Evolutionary conservation across 495 filamentous ascomycete species (phyloP), one percentile per base, ranked within the genome.

Genomic region (Jackrogersella minutella): DNA sequence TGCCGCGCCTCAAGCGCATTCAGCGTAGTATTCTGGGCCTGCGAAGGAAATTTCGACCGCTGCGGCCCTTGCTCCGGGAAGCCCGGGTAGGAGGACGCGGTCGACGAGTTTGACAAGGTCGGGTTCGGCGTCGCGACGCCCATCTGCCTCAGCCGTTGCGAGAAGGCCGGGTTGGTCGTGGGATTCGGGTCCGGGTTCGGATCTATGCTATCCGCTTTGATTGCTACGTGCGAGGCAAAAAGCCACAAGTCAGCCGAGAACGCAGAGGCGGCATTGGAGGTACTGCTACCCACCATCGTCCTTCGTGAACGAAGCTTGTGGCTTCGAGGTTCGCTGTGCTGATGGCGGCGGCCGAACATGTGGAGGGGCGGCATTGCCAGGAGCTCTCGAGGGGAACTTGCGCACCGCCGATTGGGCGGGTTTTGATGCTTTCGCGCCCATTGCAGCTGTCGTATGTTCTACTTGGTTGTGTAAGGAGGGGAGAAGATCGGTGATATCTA

Each of bases 51-150:
- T 1, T 6, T 50, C 4, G 73, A 71, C 0, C 64, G 53, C 0
- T 47, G 52, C 8, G 62, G 55, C 3, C 46, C 69, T 46, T 7
- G 47, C 36, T 40, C 58, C 33, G 58, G 21, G 43, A 49, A 62
- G 30, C 49, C 54, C 5, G 68, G 52, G 14, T 69, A 49, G 0
- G 72, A 46, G 0, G 68, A 59, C 2, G 76, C 79, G n/a, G 74
- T 83, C 1, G 80, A 82, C 0, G 81, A 81, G 6, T 77, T 72
- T 8, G 81, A 83, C 16, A 73, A 73, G 13, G 76, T 82, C 4
- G 81, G 81, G 39, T 78, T 79, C 5, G 81, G 81, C n/a, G 79
- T 77, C 1, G 71, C 81, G 16, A 82, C 70, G 49, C 80, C 81
- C 77, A 83, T 81, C 41, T 79, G 67, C 24, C 72, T 73, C 2